Percentiles rank a stretch among this genome's conserved stretches.
These are phyloP conservation scores for Metschnikowia colocasiae DNA, from an alignment of 805 yeast genomes.

Conservation along the genomic window DNA sequence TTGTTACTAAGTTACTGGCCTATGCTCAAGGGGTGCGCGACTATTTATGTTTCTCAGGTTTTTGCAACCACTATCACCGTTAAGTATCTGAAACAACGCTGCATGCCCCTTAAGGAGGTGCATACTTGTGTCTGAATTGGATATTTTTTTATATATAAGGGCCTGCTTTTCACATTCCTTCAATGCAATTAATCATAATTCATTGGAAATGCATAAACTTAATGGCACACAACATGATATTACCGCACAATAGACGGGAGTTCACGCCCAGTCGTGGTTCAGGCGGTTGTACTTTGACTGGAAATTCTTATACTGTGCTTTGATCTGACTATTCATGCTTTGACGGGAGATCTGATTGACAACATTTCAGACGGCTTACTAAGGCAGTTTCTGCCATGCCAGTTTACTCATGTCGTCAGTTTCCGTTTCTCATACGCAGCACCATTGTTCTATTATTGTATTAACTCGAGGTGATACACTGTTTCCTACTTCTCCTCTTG, in stretches of 20 bases:
- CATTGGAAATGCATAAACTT: background rate
- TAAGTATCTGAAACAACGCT: conserved; percentile 1
- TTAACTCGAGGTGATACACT: background rate
- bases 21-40: background rate
- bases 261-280: too few species aligned
- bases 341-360: too few species aligned
- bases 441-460: background rate
- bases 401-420: background rate
- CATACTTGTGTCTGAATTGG: background rate
- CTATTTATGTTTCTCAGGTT: background rate
- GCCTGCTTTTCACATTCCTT: too few species aligned
- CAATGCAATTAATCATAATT: too few species aligned
- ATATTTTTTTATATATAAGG: background rate
- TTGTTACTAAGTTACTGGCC: background rate
- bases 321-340: too few species aligned
- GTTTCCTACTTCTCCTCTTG: conserved; percentile 4
- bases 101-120: background rate
- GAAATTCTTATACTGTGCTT: too few species aligned
- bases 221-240: background rate
- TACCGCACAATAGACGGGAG: background rate
- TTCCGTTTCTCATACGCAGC: background rate
- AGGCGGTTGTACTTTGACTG: too few species aligned
- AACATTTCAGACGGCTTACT: too few species aligned
- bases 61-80: conserved; percentile 1
- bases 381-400: too few species aligned